Conservation (phyloP, 164 flowering plant genomes). For the Annona squamosa region DNA sequence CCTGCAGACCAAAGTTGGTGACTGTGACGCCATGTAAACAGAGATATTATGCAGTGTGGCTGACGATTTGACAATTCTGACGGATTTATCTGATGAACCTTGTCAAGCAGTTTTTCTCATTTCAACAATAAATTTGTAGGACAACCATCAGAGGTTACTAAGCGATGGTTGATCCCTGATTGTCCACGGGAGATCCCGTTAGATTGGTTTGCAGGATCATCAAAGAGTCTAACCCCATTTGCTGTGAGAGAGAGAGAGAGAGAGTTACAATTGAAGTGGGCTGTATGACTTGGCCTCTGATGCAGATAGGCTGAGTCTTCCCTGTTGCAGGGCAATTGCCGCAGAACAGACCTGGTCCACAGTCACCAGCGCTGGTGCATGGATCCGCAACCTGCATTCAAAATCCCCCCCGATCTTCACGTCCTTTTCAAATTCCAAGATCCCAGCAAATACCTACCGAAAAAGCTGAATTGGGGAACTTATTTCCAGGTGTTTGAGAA, state of each 20-base stretch:
- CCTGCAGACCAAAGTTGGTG: conserved; percentile 27
- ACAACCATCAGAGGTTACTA: not conserved
- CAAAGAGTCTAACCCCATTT: not conserved
- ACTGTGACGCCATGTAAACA: not conserved
- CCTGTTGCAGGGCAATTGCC: conserved; percentile 73
- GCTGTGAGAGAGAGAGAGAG: too few species aligned
- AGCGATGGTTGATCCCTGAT: not conserved
- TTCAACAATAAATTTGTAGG: not conserved
- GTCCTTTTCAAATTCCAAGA: not conserved
- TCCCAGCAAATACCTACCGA: not conserved
- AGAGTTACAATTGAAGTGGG: conserved; percentile 65
- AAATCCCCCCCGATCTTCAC: not conserved
- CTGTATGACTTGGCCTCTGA: conserved; percentile 65
- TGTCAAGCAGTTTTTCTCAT: not conserved
- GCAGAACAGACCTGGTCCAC: conserved; percentile 77
- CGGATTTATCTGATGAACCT: not conserved
- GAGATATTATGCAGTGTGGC: not conserved
- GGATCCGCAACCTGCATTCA: conserved; percentile 52
- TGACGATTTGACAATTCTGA: not conserved
- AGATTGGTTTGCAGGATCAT: not conserved
- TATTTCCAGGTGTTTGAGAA: not conserved
- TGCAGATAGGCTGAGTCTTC: conserved; percentile 59
- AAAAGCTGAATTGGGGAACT: too few species aligned
- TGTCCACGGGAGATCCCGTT: not conserved
- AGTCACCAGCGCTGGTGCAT: conserved; percentile 55